A percentile compares a stretch with the other conserved stretches of the same genome.
These are phyloP conservation scores for Annulohypoxylon maeteangense DNA, from an alignment of 495 filamentous ascomycete genomes.

Conservation along the genomic window DNA sequence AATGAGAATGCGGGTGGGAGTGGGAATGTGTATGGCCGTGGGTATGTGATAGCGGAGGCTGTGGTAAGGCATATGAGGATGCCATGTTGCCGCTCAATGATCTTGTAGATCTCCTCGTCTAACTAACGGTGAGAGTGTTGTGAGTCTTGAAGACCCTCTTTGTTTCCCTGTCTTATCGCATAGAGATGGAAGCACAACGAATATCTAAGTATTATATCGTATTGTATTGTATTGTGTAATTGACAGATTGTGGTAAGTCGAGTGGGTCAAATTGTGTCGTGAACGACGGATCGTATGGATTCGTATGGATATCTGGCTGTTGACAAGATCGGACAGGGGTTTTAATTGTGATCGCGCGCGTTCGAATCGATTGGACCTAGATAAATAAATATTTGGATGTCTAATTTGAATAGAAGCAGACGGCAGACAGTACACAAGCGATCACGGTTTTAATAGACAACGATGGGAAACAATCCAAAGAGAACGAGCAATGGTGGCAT, in stretches of 20 bases:
- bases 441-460: conserved; percentile 13
- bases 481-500: conserved; percentile 34
- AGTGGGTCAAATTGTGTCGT: conserved; percentile 7
- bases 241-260: not conserved
- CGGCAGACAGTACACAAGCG: too few relatives aligned
- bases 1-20: conserved; percentile 54
- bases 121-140: conserved; percentile 1
- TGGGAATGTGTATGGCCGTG: conserved; percentile 55
- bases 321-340: conserved; percentile 9
- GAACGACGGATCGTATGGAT: conserved; percentile 8
- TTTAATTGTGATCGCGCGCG: conserved; percentile 18
- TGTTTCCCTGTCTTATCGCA: conserved; percentile 25
- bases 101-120: conserved; percentile 2
- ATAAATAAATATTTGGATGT: conserved; percentile 15
- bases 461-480: conserved; percentile 26
- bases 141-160: conserved; percentile 21
- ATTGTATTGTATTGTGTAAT: conserved; percentile 4
- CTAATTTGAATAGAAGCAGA: conserved; percentile 6
- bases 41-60: conserved; percentile 57
- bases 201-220: not conserved
- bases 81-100: conserved; percentile 50
- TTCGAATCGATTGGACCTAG: not conserved
- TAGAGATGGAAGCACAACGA: conserved; percentile 7
- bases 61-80: conserved; percentile 62
- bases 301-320: conserved; percentile 13